phyloP scores from a whole-genome alignment of 1,284 basidiomycete species.

The Leccinum griseonigrum region DNA sequence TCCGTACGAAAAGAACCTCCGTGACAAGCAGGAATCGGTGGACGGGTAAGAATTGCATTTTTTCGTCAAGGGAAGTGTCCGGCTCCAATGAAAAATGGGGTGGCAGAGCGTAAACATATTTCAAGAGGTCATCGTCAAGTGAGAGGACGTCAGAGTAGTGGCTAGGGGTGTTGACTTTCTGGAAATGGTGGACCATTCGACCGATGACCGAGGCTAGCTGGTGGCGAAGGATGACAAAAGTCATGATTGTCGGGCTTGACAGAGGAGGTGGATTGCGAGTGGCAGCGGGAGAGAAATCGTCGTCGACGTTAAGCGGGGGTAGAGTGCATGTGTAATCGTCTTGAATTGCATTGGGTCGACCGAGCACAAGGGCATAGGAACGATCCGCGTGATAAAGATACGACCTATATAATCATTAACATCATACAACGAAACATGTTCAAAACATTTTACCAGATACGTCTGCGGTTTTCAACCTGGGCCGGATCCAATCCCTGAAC shows the following conservation, averaged over 20 bases:
- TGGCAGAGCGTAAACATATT: conserved; percentile 75
- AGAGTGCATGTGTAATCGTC: conserved; percentile 84
- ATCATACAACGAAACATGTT: conserved; percentile 1
- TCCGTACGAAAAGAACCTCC: conserved; percentile 77
- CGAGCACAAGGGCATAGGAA: conserved; percentile 88
- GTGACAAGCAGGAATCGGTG: conserved; percentile 80
- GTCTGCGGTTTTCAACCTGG: conserved; percentile 85
- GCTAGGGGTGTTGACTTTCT: conserved; percentile 79
- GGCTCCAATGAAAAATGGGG: conserved; percentile 76
- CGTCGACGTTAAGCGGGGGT: conserved; percentile 82
- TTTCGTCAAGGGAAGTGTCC: conserved; percentile 76
- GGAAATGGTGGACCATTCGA: conserved; percentile 92
- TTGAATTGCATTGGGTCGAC: conserved; percentile 86
- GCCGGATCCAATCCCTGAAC: conserved; percentile 73
- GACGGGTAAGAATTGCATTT: conserved; percentile 60
- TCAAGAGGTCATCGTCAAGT: conserved; percentile 84
- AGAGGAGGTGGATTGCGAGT: conserved; percentile 53
- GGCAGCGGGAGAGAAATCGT: conserved; percentile 48
- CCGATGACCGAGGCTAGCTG: conserved; percentile 84
- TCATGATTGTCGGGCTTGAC: conserved; percentile 77
- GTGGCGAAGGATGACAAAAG: conserved; percentile 87
- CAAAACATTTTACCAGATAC: conserved; percentile 69
- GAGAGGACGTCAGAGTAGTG: conserved; percentile 84
- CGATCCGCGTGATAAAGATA: conserved; percentile 93
- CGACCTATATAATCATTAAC: conserved; percentile 50